phyloP scores from a whole-genome alignment of 257 asterid species.

The Prunella vulgaris region DNA sequence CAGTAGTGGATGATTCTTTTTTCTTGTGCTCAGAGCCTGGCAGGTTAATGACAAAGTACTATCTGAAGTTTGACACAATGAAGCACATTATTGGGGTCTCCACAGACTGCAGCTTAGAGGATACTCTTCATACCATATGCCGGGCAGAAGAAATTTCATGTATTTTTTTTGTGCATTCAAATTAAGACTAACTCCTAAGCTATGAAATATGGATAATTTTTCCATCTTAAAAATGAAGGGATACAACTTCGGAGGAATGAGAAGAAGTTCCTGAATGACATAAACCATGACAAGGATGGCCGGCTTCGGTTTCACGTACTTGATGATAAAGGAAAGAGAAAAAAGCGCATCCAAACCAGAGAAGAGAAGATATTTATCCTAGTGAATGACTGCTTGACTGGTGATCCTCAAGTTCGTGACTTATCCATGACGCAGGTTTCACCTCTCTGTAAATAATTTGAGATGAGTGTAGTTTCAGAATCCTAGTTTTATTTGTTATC shows the following conservation, averaged over 20 bases:
- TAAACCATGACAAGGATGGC: slow-evolving; percentile 77
- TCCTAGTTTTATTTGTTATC: not conserved
- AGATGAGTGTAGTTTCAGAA: slow-evolving; percentile 12
- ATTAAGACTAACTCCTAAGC: slow-evolving; percentile 16
- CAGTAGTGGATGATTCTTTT: slow-evolving; percentile 6
- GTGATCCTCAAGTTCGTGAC: slow-evolving; percentile 86
- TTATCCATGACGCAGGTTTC: slow-evolving; percentile 91
- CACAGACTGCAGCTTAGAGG: slow-evolving; percentile 68
- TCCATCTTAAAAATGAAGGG: slow-evolving; percentile 61
- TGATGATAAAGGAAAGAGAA: slow-evolving; percentile 76
- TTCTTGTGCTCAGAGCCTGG: slow-evolving; percentile 70
- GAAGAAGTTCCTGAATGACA: slow-evolving; percentile 84
- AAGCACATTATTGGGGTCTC: slow-evolving; percentile 86
- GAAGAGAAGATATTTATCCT: slow-evolving; percentile 92
- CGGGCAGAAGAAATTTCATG: slow-evolving; percentile 90
- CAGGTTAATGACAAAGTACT: slow-evolving; percentile 91
- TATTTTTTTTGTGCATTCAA: slow-evolving; percentile 33
- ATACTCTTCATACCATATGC: slow-evolving; percentile 65
- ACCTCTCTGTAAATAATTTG: slow-evolving; percentile 20
- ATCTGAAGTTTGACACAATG: slow-evolving; percentile 94
- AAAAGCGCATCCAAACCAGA: slow-evolving; percentile 88
- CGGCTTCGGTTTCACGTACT: slow-evolving; percentile 90
- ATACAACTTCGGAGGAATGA: slow-evolving; percentile 94
- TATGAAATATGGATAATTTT: slow-evolving; percentile 13
- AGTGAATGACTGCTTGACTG: slow-evolving; percentile 92